These are phyloP conservation scores for Penicillium canariense DNA, from an alignment of 495 filamentous ascomycete genomes.

Conservation along the genomic window DNA sequence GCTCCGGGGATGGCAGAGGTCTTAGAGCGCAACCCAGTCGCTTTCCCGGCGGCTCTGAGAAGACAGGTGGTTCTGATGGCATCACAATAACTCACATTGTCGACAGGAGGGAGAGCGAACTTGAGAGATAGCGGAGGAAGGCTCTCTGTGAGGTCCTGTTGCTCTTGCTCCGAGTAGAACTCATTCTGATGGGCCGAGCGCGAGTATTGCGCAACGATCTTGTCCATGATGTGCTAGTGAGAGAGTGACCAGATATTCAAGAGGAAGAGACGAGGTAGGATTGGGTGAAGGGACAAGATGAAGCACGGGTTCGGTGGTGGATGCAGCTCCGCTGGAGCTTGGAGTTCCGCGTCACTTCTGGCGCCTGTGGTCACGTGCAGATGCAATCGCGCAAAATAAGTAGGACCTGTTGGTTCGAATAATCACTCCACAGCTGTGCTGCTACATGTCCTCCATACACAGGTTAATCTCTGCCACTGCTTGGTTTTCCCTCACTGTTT, in stretches of 20 bases:
- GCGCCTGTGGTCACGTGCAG: conserved; percentile 44
- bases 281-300: conserved; percentile 13
- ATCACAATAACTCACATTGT: conserved; percentile 60
- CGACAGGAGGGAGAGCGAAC: conserved; percentile 92
- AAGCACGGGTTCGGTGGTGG: conserved; percentile 25
- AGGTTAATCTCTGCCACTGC: no score
- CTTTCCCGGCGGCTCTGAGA: not conserved
- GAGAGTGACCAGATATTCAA: conserved; percentile 2
- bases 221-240: conserved; percentile 67
- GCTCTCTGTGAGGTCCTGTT: conserved; percentile 66
- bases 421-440: not conserved
- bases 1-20: not conserved
- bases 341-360: conserved; percentile 46
- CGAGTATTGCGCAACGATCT: conserved; percentile 87
- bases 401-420: not conserved
- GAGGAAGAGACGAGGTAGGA: conserved; percentile 6
- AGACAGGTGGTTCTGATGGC: not conserved
- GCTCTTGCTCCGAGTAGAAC: conserved; percentile 68
- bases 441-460: not conserved
- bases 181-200: conserved; percentile 70
- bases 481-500: no score
- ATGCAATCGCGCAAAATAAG: not conserved
- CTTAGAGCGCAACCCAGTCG: not conserved
- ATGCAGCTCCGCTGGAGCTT: conserved; percentile 38
- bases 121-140: conserved; percentile 75